Conservation (phyloP, 1,284 basidiomycete species). For the Ustilago hordei region DNA sequence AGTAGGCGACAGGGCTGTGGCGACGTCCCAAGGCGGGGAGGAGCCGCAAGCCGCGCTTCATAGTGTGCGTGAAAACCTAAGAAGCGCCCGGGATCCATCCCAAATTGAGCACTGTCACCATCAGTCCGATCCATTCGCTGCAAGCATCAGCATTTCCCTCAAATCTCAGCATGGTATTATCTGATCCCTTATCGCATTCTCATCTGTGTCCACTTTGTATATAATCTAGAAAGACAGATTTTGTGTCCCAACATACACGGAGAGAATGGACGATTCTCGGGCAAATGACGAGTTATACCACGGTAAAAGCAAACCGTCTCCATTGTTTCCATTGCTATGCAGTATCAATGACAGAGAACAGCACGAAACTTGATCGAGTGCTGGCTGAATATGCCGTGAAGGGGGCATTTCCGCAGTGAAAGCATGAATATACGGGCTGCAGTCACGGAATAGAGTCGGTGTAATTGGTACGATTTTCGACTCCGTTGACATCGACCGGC, state of each 20-base stretch:
- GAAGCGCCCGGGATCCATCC: too few species aligned
- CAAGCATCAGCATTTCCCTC: too few species aligned
- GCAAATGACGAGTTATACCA: not conserved
- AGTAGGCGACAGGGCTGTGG: too few species aligned
- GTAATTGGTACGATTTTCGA: not conserved
- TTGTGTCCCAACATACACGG: not conserved
- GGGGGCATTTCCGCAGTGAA: not conserved
- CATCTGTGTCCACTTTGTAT: too few species aligned
- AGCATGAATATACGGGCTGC: not conserved
- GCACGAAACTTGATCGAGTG: slow-evolving; percentile 29
- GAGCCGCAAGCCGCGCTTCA: too few species aligned
- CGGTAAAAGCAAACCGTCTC: not conserved
- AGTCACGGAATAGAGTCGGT: slow-evolving; percentile 3
- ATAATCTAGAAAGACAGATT: too few species aligned
- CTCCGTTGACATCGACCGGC: slow-evolving; percentile 5
- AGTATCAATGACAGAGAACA: slow-evolving; percentile 1
- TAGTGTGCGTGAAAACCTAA: too few species aligned
- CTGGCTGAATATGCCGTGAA: not conserved
- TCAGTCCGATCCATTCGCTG: too few species aligned
- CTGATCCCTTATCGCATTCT: too few species aligned
- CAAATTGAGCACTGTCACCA: too few species aligned
- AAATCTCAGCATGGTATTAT: too few species aligned
- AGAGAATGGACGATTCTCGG: slow-evolving; percentile 13
- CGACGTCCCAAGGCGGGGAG: too few species aligned
- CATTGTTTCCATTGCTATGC: not conserved